phyloP scores from a whole-genome alignment of 2,329 filamentous ascomycete species.

The Fusarium neocosmosporiellum region DNA sequence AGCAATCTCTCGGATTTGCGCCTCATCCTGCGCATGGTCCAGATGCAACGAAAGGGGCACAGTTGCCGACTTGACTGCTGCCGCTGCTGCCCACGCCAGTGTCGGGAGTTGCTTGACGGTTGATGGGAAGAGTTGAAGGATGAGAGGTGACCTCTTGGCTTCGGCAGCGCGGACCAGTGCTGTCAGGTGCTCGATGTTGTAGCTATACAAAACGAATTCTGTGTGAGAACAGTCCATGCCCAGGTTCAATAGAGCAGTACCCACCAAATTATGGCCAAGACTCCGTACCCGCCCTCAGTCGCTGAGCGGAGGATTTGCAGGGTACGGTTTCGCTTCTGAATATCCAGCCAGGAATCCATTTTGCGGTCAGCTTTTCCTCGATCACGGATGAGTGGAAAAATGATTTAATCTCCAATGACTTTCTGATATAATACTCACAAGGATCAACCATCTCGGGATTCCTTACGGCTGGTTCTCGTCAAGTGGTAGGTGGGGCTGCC shows the following conservation, averaged over 20 bases:
- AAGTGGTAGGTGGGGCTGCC: background rate
- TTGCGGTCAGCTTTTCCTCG: background rate
- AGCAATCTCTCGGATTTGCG: background rate
- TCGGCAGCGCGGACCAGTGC: background rate
- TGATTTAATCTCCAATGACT: background rate
- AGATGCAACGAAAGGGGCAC: background rate
- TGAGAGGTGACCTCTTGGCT: background rate
- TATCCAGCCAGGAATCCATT: background rate
- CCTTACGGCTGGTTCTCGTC: background rate
- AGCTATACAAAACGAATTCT: fast-evolving
- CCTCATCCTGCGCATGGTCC: background rate
- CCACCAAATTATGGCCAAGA: background rate
- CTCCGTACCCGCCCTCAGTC: background rate
- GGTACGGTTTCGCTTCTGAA: background rate
- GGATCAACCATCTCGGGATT: background rate
- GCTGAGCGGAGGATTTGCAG: background rate
- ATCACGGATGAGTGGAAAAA: background rate
- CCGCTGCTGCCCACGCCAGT: background rate
- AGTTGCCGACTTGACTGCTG: background rate
- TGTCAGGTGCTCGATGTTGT: background rate
- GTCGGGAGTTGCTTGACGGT: background rate
- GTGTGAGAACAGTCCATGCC: background rate
- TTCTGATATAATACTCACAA: background rate
- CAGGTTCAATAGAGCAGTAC: background rate
- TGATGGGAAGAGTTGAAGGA: background rate